These are phyloP conservation scores for Diversispora epigaea DNA, from an alignment of 192 early-diverging fungal species.

Conservation along the genomic window DNA sequence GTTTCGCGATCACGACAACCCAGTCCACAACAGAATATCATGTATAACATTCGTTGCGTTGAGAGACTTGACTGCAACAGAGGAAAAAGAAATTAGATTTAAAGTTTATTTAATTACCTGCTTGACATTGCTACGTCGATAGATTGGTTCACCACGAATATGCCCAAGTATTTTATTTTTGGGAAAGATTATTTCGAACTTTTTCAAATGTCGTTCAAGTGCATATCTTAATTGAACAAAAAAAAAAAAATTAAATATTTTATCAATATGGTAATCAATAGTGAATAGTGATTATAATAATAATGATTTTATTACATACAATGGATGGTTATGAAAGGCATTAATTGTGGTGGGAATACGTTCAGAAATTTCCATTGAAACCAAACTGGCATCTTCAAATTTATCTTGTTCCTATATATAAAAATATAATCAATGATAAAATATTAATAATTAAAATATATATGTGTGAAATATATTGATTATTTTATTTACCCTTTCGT, in stretches of 20 bases:
- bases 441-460: not conserved
- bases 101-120: slow-evolving; percentile 24
- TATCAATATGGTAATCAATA: not conserved
- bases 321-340: slow-evolving; percentile 79
- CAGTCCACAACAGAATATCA: not conserved
- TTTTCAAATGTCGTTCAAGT: slow-evolving; percentile 79
- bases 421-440: not conserved
- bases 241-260: not conserved
- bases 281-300: too few relatives aligned
- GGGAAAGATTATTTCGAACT: slow-evolving; percentile 78
- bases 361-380: slow-evolving; percentile 47
- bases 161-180: slow-evolving; percentile 67
- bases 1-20: not conserved
- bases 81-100: not conserved
- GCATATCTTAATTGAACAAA: slow-evolving; percentile 56
- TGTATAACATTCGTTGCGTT: too few relatives aligned
- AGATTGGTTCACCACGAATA: slow-evolving; percentile 76
- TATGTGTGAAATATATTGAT: not conserved
- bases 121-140: slow-evolving; percentile 71
- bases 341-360: slow-evolving; percentile 75
- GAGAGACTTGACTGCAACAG: not conserved
- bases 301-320: slow-evolving; percentile 48
- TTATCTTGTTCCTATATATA: slow-evolving; percentile 34
- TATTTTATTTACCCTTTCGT: slow-evolving; percentile 31
- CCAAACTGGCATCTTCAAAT: slow-evolving; percentile 54